These are phyloP conservation scores for Trichocomaceae sp. DNA, from an alignment of 2,329 filamentous ascomycete genomes.

Conservation along the genomic window DNA sequence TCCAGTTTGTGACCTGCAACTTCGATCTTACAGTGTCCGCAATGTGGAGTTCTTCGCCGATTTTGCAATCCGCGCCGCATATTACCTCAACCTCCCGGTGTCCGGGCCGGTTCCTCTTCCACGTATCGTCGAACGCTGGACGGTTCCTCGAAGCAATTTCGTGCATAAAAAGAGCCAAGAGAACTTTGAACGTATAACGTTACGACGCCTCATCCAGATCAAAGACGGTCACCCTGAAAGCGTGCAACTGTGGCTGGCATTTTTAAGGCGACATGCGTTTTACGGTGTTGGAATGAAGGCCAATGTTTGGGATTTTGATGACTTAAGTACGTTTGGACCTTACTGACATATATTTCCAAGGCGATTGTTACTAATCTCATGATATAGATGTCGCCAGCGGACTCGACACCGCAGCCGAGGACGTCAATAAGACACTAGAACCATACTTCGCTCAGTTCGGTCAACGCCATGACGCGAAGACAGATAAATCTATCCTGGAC, in stretches of 20 bases:
- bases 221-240: slow-evolving; percentile 83
- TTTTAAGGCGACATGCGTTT: slow-evolving; percentile 84
- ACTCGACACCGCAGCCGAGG: slow-evolving; percentile 33
- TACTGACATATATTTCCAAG: slow-evolving; percentile 11
- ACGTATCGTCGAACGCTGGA: slow-evolving; percentile 86
- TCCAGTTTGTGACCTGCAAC: slow-evolving; percentile 81
- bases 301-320: slow-evolving; percentile 85
- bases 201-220: slow-evolving; percentile 82
- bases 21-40: slow-evolving; percentile 83
- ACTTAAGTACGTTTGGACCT: slow-evolving; percentile 51
- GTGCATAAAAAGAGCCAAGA: slow-evolving; percentile 97
- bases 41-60: slow-evolving; percentile 93
- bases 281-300: slow-evolving; percentile 99
- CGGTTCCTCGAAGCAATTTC: slow-evolving; percentile 80
- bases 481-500: slow-evolving; percentile 26
- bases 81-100: slow-evolving; percentile 82
- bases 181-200: slow-evolving; percentile 90
- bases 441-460: slow-evolving; percentile 38
- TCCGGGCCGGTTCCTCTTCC: slow-evolving; percentile 81
- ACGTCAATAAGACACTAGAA: slow-evolving; percentile 36
- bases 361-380: neutral
- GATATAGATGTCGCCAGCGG: slow-evolving; percentile 36
- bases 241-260: slow-evolving; percentile 87
- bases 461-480: slow-evolving; percentile 27
- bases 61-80: slow-evolving; percentile 88